Evolutionary conservation across 305 asterid genomes (phyloP), one percentile per base, ranked within the genome.

Genomic region (Fraxinus paxiana): DNA sequence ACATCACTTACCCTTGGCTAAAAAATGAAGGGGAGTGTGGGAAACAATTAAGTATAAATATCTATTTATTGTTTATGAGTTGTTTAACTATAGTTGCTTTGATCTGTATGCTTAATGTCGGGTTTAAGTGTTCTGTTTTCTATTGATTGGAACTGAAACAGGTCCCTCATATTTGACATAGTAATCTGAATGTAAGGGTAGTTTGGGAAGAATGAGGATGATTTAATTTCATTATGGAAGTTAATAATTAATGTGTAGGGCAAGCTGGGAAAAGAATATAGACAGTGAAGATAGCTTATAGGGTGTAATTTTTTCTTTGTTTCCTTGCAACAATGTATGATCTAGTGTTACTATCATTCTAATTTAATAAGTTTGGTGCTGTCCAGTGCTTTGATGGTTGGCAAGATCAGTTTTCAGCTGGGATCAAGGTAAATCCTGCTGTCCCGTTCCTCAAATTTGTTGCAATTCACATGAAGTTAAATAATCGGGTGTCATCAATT

Each of bases 381-480:
- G 15, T 87, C 81, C 93, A 93, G 97, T 81, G 85, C 80, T 83
- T 65, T 87, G 94, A 87, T 86, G 95, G 91, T 61, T 92, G 92
- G 96, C 88, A 90, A 90, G 83, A 89, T 86, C 99, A 93, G 84
- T 90, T 91, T 89, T 89, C 97, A 81, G 97, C 94, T 84, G 99
- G 98, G 82, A 85, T 95, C 83, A 93, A 90, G 97, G 98, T 92
- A 85, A 86, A 65, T 74, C 70, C 69, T 69, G 18, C 43, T 82
- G 46, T 86, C 28, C 30, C 35, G 8, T 41, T 83, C 78, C 26
- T 33, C 75, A 70, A 56, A 72, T 30, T 75, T 35, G 72, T 33
- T 24, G 31, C 72, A 20, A 24, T 63, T 63, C 33, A 63, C 6
- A 6, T 12, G 71, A 77, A 18, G 65, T 80, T 24, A 63, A 75